phyloP scores from a whole-genome alignment of 169 alveolate genomes.

The Plasmodium berghei region DNA sequence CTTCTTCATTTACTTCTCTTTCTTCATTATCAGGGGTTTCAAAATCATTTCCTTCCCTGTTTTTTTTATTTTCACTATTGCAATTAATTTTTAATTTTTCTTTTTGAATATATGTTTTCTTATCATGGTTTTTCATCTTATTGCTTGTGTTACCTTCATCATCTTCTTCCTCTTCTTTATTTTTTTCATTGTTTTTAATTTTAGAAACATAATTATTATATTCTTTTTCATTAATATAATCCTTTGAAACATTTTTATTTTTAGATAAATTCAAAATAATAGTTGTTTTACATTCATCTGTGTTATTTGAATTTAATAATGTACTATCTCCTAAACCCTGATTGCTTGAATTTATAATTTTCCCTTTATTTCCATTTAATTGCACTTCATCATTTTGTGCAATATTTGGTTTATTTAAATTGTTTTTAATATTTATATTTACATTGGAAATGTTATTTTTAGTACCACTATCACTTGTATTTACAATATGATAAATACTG shows the following conservation, averaged over 20 bases:
- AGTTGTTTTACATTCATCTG: constrained; percentile 53
- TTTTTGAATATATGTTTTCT: not conserved
- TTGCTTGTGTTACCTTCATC: constrained; percentile 8
- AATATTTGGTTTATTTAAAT: not conserved
- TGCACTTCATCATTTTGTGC: not conserved
- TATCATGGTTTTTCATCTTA: not conserved
- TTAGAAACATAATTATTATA: constrained; percentile 12
- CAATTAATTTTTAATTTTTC: not conserved
- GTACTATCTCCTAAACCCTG: constrained; percentile 28
- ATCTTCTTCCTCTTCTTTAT: not conserved
- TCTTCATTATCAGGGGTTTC: not conserved
- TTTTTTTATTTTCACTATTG: not conserved
- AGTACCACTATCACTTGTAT: not conserved
- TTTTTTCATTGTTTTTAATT: constrained; percentile 17
- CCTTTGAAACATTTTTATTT: constrained; percentile 31
- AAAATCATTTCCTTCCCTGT: not conserved
- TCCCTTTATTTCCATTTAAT: constrained; percentile 9
- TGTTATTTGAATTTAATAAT: constrained; percentile 24
- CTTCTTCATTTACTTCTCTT: not conserved
- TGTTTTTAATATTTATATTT: not conserved
- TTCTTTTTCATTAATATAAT: constrained; percentile 43
- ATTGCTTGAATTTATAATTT: constrained; percentile 8
- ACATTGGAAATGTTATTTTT: not conserved
- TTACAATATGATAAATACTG: not conserved
- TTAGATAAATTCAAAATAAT: constrained; percentile 27